phyloP scores from a whole-genome alignment of 176 grass and related monocot genomes.

The Triticum dicoccoides region DNA sequence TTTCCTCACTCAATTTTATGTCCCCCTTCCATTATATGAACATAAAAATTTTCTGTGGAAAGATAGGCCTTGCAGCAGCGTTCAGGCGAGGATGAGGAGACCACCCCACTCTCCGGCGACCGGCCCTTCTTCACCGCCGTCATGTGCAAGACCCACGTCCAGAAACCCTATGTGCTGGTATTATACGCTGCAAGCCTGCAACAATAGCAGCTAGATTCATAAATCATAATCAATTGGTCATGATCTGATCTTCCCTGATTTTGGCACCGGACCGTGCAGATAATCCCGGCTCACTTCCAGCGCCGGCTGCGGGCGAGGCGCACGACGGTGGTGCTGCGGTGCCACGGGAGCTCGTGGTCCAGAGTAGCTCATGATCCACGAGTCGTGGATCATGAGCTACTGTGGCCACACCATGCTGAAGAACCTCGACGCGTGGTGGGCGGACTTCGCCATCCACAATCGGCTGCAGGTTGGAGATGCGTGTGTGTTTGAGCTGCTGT shows the following conservation, averaged over 20 bases:
- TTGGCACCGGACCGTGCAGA: not conserved
- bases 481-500: conserved; percentile 31
- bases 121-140: conserved; percentile 33
- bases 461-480: conserved; percentile 35
- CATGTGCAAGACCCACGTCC: conserved; percentile 24
- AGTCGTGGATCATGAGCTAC: conserved; percentile 38
- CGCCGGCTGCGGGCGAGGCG: conserved; percentile 7
- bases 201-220: not conserved
- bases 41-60: not conserved
- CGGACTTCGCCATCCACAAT: conserved; percentile 29
- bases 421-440: conserved; percentile 20
- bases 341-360: not conserved
- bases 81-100: not conserved
- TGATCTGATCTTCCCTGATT: not conserved
- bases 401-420: not conserved
- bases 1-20: too few species aligned
- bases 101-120: conserved; percentile 8
- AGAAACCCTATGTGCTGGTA: conserved; percentile 21
- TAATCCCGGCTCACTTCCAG: conserved; percentile 19
- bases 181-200: not conserved
- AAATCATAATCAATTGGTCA: not conserved
- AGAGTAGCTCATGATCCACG: too few species aligned
- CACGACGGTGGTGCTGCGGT: not conserved
- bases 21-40: not conserved
- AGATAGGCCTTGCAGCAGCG: not conserved